Percentiles rank a stretch among this genome's conserved stretches.
Conservation (phyloP, 345 rosid genomes). For the Corymbia maculata region DNA sequence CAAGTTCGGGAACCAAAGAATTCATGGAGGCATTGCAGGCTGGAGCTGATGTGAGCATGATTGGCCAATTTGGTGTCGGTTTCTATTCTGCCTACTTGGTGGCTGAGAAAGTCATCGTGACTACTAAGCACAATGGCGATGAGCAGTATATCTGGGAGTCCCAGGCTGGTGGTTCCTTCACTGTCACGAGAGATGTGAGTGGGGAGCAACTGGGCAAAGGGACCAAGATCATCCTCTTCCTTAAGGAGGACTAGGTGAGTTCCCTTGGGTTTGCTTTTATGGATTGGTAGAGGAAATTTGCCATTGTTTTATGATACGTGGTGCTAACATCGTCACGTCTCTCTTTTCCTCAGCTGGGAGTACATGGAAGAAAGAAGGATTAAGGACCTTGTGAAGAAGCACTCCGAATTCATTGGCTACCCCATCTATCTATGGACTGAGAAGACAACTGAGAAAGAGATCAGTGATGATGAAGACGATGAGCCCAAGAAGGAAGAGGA, state of each 20-base stretch:
- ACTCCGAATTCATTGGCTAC: constrained; percentile 39
- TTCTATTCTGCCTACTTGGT: constrained; percentile 40
- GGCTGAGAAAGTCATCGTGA: constrained; percentile 32
- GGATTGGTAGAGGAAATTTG: not conserved
- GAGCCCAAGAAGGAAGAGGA: constrained; percentile 38
- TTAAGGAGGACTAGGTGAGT: constrained; percentile 35
- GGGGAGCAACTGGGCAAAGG: constrained; percentile 41
- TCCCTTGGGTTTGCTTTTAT: not conserved
- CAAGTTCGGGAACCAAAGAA: constrained; percentile 37
- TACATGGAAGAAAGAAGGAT: constrained; percentile 39
- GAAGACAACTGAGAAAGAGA: constrained; percentile 40
- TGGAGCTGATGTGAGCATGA: constrained; percentile 43
- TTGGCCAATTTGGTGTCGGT: constrained; percentile 41
- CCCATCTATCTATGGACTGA: constrained; percentile 39
- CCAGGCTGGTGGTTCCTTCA: constrained; percentile 38
- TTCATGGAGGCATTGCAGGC: constrained; percentile 49
- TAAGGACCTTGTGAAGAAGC: constrained; percentile 43
- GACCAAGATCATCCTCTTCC: constrained; percentile 32
- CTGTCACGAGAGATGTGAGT: constrained; percentile 23
- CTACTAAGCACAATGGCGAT: constrained; percentile 33
- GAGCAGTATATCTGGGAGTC: constrained; percentile 38
- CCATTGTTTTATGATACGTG: not conserved
- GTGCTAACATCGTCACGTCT: no score
- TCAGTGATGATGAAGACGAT: constrained; percentile 38
- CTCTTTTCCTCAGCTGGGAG: constrained; percentile 13